phyloP scores from a whole-genome alignment of 208 protist genomes.

The Acanthamoeba comandoni region DNA sequence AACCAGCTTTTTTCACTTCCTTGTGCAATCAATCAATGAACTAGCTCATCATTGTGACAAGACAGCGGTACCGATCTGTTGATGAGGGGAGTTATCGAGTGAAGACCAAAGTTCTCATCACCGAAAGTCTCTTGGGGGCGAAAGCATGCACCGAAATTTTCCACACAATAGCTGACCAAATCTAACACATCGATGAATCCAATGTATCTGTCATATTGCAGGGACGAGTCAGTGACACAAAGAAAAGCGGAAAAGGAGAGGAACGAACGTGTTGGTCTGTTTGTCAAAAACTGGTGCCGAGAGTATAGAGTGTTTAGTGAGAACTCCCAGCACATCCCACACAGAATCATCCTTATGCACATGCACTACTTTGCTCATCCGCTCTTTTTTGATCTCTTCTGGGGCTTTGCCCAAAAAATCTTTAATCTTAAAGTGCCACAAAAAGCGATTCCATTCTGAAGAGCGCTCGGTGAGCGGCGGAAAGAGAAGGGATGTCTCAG shows the following conservation, averaged over 20 bases:
- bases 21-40: not conserved
- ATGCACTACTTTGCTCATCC: not conserved
- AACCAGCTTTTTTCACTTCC: not conserved
- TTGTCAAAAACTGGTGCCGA: conserved; percentile 39
- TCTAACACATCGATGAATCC: conserved; percentile 71
- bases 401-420: conserved; percentile 15
- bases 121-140: not conserved
- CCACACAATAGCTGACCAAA: conserved; percentile 25
- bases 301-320: conserved; percentile 31
- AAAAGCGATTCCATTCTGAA: conserved; percentile 18
- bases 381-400: conserved; percentile 58
- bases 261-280: conserved; percentile 15
- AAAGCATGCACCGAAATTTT: not conserved
- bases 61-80: not conserved
- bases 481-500: no score
- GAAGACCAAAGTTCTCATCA: not conserved
- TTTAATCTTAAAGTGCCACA: conserved; percentile 44
- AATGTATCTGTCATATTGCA: conserved; percentile 37
- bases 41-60: not conserved
- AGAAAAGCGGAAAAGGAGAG: not conserved
- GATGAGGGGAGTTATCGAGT: not conserved
- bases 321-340: conserved; percentile 22
- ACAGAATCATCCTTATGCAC: conserved; percentile 59
- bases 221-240: not conserved
- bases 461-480: no score